phyloP scores from a whole-genome alignment of 345 rosid species.

The Diplotaxis tenuifolia region DNA sequence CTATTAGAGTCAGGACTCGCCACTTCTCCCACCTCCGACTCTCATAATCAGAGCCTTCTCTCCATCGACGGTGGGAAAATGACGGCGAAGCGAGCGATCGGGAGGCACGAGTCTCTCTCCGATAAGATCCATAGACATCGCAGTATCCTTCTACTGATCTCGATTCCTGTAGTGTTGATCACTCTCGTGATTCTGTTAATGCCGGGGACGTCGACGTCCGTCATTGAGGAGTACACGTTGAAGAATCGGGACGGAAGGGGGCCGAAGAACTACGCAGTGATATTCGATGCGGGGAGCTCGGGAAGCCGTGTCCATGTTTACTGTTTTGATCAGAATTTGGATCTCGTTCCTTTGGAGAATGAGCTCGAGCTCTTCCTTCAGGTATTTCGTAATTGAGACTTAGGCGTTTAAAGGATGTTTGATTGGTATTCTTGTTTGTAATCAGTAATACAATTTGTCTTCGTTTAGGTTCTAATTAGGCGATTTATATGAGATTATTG shows the following conservation, averaged over 20 bases:
- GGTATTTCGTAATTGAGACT: conserved; percentile 35
- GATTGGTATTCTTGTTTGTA: background rate
- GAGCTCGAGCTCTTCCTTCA: conserved; percentile 87
- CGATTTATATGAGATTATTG: background rate
- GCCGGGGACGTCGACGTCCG: conserved; percentile 55
- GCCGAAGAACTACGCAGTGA: conserved; percentile 63
- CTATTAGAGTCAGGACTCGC: conserved; percentile 44
- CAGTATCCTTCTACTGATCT: conserved; percentile 54
- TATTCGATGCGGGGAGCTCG: conserved; percentile 96
- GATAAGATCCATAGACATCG: conserved; percentile 81
- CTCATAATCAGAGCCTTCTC: conserved; percentile 32
- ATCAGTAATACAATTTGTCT: conserved; percentile 1
- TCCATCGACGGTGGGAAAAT: conserved; percentile 48
- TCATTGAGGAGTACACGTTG: conserved; percentile 43
- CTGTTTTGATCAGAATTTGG: conserved; percentile 82
- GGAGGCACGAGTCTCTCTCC: conserved; percentile 51
- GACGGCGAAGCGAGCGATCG: conserved; percentile 51
- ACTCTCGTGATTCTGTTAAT: conserved; percentile 57
- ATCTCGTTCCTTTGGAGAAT: conserved; percentile 83
- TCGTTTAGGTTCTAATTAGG: background rate
- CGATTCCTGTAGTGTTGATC: conserved; percentile 64
- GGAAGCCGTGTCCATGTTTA: conserved; percentile 98
- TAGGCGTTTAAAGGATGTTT: background rate
- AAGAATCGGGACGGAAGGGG: conserved; percentile 41
- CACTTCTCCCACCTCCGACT: conserved; percentile 38